Evolutionary conservation across 2,329 filamentous ascomycete genomes (phyloP), one percentile per base, ranked within the genome.

Genomic region (Metarhizium guizhouense): DNA sequence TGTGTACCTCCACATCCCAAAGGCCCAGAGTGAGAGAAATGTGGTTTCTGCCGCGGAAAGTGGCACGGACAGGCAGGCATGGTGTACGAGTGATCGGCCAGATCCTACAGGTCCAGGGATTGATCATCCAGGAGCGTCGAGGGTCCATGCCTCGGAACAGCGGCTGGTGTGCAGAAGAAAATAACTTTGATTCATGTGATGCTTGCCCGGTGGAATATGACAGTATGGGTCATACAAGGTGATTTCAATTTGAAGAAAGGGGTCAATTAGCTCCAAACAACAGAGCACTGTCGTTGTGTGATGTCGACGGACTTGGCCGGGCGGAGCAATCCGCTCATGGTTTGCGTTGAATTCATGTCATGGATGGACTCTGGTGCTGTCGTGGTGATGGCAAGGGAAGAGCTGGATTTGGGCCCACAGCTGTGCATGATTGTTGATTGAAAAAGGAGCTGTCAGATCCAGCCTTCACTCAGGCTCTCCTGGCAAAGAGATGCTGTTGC

Each of bases 61-160:
- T 11, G 34, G 36, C 47, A 49, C 45, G 16, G 32, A 32, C 8
- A 40, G 16, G 45, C 6, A 32, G 20, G 5, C 29, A 25, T 40
- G 32, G 20, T 16, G 38, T 40, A 29, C 50, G 18, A 52, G 40
- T 40, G 38, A 53, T 53, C 51, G 51, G 51, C 51, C 51, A 47
- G 42, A 52, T 52, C 51, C 47, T 36, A 45, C 51, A 36, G 29
- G 3, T n/a, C 43, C 42, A 53, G 51, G 51, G 38, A 53, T 52
- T 11, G 20, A 25, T 25, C 25, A 25, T 52, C 6, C 38, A 29
- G 36, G 36, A 20, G 38, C 20, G 18, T 13, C 3, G 10, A 30
- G 20, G 36, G 7, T 11, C 40, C 3, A 52, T 55, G 42, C 48
- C 54, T 55, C 49, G 54, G 40, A 30, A 55, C 30, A 29, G 32